Percentiles rank a stretch among this genome's conserved stretches.
These are phyloP conservation scores for Vaccinium myrtillus DNA, from an alignment of 148 eudicot genomes.

Conservation along the genomic window DNA sequence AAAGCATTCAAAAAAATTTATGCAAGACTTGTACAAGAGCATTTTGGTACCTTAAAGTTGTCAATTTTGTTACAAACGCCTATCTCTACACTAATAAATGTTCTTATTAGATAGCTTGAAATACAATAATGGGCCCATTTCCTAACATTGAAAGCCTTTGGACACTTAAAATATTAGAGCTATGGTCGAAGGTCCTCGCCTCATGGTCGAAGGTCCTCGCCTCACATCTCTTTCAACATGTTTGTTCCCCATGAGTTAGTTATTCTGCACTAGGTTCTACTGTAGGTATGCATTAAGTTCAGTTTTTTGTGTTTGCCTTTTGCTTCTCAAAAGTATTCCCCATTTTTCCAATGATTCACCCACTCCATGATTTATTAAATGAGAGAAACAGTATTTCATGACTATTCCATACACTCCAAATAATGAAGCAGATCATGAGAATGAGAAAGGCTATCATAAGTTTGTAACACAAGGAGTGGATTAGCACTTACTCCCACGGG, in stretches of 20 bases:
- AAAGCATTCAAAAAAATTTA: neutral
- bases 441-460: neutral
- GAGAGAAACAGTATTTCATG: neutral
- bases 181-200: neutral
- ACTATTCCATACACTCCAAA: neutral
- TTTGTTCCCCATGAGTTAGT: neutral
- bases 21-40: neutral
- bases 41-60: neutral
- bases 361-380: neutral
- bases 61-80: neutral
- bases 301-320: neutral
- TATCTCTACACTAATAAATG: neutral
- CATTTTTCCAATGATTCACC: neutral
- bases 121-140: neutral
- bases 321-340: neutral
- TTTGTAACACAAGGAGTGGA: neutral
- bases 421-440: neutral
- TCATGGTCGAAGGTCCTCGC: neutral
- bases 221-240: neutral
- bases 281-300: neutral
- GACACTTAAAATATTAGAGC: neutral
- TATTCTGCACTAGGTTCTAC: neutral
- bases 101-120: neutral
- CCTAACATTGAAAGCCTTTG: neutral
- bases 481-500: conserved; percentile 46